Conservation (phyloP, 768 basidiomycete genomes). For the Coprinopsis marcescibilis region DNA sequence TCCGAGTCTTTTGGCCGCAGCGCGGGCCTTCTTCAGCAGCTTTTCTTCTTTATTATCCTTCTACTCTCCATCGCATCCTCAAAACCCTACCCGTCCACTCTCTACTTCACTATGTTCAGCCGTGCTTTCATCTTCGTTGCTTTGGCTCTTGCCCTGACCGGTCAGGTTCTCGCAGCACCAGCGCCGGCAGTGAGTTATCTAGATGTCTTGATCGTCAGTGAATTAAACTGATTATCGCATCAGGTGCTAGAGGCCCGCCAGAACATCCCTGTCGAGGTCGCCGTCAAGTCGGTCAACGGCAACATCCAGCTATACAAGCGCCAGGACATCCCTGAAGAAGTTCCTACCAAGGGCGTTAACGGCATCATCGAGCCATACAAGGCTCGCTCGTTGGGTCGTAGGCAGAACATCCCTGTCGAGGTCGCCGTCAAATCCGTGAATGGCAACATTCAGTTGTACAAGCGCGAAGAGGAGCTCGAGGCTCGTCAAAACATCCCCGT, state of each 20-base stretch:
- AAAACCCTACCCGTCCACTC: constrained; percentile 1
- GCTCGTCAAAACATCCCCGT: constrained; percentile 18
- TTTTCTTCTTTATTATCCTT: constrained; percentile 16
- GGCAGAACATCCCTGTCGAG: constrained; percentile 16
- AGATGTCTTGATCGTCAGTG: neutral
- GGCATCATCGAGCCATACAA: constrained; percentile 14
- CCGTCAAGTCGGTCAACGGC: constrained; percentile 23
- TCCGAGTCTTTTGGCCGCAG: constrained; percentile 26
- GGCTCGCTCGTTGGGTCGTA: too few relatives aligned
- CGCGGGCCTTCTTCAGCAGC: constrained; percentile 25
- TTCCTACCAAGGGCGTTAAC: constrained; percentile 15
- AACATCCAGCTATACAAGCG: constrained; percentile 18
- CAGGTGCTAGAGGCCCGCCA: constrained; percentile 16
- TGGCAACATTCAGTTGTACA: constrained; percentile 17
- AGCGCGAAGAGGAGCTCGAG: constrained; percentile 12
- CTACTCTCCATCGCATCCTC: constrained; percentile 1
- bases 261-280: constrained; percentile 16
- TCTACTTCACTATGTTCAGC: constrained; percentile 37
- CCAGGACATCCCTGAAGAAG: constrained; percentile 19
- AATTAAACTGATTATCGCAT: neutral
- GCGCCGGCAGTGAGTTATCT: constrained; percentile 34
- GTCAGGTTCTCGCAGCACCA: constrained; percentile 38
- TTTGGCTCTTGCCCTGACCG: constrained; percentile 36
- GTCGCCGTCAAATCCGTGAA: constrained; percentile 23
- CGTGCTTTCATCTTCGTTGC: constrained; percentile 32